A percentile compares a stretch with the other conserved stretches of the same genome.
phyloP scores from a whole-genome alignment of 164 flowering plant genomes.

The Pachysandra terminalis region DNA sequence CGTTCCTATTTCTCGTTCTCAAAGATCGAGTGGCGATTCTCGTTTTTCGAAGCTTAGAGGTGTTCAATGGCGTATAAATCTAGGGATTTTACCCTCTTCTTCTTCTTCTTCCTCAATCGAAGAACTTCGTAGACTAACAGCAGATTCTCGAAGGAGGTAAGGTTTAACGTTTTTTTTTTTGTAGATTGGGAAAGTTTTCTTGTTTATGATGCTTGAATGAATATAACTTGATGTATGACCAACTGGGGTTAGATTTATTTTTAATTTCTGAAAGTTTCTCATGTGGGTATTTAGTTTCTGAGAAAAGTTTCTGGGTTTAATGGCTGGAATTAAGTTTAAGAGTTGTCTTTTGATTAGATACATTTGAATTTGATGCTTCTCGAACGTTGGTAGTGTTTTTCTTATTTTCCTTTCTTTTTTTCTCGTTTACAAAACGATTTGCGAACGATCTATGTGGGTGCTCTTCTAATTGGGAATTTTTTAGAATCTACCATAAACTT shows the following conservation, averaged over 20 bases:
- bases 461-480: background rate
- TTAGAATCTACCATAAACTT: background rate
- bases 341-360: no score
- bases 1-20: conserved; percentile 1
- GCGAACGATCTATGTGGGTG: background rate
- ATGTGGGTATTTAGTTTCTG: no score
- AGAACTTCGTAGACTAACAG: conserved; percentile 85
- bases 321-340: no score
- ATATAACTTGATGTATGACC: background rate
- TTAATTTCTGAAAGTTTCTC: no score
- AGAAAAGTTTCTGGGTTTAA: no score
- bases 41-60: conserved; percentile 59
- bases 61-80: conserved; percentile 84
- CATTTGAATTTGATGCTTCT: no score
- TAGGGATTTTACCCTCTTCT: conserved; percentile 72
- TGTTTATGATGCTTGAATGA: background rate
- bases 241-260: no score
- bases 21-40: conserved; percentile 15
- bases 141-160: conserved; percentile 83
- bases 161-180: background rate
- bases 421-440: background rate
- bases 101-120: conserved; percentile 42
- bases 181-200: background rate
- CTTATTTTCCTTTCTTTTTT: no score
- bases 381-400: background rate